Base-by-base conservation (phyloP, 306 rosid species). In the Prunus mira region DNA sequence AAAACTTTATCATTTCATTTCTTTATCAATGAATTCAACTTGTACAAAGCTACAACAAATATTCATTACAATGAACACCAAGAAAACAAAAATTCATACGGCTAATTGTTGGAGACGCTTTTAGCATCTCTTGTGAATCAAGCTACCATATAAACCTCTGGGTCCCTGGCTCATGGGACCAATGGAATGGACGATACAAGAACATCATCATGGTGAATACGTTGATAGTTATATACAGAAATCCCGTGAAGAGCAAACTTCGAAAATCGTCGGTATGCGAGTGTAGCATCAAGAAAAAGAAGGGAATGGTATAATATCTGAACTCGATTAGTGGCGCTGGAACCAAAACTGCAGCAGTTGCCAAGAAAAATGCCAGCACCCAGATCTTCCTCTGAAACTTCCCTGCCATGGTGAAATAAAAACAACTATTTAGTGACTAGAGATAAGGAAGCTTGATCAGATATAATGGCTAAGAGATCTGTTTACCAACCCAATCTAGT, bases 101-200 rank as follows among this genome's bases (percentile, higher is more conserved):
- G 43, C 43, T 38, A 38, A 38, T 38, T 38, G 9, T 38, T 38
- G 43, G 9, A 67, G 56, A 22, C 6, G 55, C 56, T 14, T 34
- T 60, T 18, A 0, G 57, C 41, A 58, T 73, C 28, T 24, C 5
- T 12, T 6, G 19, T 24, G 19, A 20, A 46, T 32, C 22, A 41
- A 27, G 55, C 89, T 86, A 92, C 98, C 97, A 92, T 69, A 94
- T 87, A 77, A 94, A 94, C 85, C 98, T 88, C 77, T 94, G 98
- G 60, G 86, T 79, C 69, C 97, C 97, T 50, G 87, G 81, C 50
- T 90, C 98, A 82, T 90, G 96, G 76, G 80, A 82, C 97, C 97
- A 94, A 57, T 76, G 84, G 79, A 92, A 94, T 47, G 98, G 95
- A 62, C 88, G 61, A 74, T 86, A 94, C 90, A 94, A 78, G 85